Evolutionary conservation across 371 early-diverging fungal species (phyloP).

Genomic region (Mucor lusitanicus): DNA sequence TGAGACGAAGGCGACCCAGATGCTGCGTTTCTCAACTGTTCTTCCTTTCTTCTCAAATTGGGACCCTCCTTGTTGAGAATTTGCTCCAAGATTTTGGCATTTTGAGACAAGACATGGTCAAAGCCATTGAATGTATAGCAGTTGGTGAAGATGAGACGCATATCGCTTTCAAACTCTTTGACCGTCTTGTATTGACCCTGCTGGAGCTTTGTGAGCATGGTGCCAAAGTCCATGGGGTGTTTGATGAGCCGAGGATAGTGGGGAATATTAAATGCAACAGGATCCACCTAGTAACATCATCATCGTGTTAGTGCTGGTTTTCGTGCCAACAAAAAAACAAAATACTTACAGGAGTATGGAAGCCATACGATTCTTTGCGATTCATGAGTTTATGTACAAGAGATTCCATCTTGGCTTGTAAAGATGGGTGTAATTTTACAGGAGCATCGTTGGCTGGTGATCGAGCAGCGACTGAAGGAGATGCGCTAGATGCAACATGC

Average conservation of each 20-base stretch:
- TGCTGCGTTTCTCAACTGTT: slow-evolving; percentile 14
- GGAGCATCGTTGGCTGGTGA: not conserved
- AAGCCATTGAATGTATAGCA: slow-evolving; percentile 89
- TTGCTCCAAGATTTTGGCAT: slow-evolving; percentile 58
- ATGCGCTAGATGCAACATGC: not conserved
- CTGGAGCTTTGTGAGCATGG: slow-evolving; percentile 64
- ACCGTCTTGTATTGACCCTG: slow-evolving; percentile 53
- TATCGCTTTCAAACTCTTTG: slow-evolving; percentile 70
- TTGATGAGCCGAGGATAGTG: slow-evolving; percentile 83
- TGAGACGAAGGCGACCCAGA: not conserved
- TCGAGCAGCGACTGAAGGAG: not conserved
- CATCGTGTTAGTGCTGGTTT: not conserved
- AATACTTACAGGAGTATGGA: slow-evolving; percentile 75
- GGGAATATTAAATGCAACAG: slow-evolving; percentile 76
- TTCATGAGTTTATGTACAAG: slow-evolving; percentile 43
- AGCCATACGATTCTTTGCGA: slow-evolving; percentile 46
- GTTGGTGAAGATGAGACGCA: slow-evolving; percentile 81
- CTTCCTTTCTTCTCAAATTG: slow-evolving; percentile 28
- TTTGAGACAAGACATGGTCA: slow-evolving; percentile 65
- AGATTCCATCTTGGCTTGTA: slow-evolving; percentile 25
- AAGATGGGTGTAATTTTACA: slow-evolving; percentile 21
- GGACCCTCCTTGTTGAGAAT: slow-evolving; percentile 54
- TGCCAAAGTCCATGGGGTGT: slow-evolving; percentile 83
- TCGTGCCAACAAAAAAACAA: too few relatives aligned
- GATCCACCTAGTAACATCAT: slow-evolving; percentile 59